A percentile compares a stretch with the other conserved stretches of the same genome.
These are phyloP conservation scores for Psilocybe cubensis DNA, from an alignment of 768 basidiomycete genomes.

Conservation along the genomic window DNA sequence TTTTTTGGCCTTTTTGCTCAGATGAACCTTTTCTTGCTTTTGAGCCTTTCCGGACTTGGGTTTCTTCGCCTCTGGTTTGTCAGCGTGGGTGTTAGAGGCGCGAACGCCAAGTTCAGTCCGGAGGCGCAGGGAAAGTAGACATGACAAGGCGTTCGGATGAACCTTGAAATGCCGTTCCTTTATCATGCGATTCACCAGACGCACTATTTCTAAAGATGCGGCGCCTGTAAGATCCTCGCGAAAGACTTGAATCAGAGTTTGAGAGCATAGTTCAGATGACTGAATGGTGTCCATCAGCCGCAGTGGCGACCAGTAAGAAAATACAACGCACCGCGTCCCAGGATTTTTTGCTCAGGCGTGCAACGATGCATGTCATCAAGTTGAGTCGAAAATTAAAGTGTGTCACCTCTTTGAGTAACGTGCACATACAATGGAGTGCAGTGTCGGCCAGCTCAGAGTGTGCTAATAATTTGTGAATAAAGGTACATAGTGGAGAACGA, in stretches of 20 bases:
- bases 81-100: constrained; percentile 70
- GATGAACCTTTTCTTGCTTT: constrained; percentile 64
- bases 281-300: constrained; percentile 33
- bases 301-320: constrained; percentile 12
- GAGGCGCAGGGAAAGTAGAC: constrained; percentile 83
- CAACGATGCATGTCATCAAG: constrained; percentile 86
- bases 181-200: constrained; percentile 92
- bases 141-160: constrained; percentile 85
- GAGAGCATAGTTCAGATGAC: constrained; percentile 86
- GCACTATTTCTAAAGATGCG: constrained; percentile 86
- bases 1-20: constrained; percentile 93
- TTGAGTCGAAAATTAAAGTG: constrained; percentile 98
- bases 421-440: constrained; percentile 86
- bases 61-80: constrained; percentile 52
- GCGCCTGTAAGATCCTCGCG: constrained; percentile 78
- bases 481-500: constrained; percentile 12
- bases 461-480: constrained; percentile 38
- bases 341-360: constrained; percentile 78
- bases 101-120: constrained; percentile 84
- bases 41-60: constrained; percentile 57
- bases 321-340: constrained; percentile 80
- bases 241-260: constrained; percentile 82
- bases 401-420: constrained; percentile 77
- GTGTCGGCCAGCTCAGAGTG: constrained; percentile 68
- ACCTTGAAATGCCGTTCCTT: constrained; percentile 92